Conservation (phyloP, 2,329 filamentous ascomycete species). For the Metarhizium rileyi region DNA sequence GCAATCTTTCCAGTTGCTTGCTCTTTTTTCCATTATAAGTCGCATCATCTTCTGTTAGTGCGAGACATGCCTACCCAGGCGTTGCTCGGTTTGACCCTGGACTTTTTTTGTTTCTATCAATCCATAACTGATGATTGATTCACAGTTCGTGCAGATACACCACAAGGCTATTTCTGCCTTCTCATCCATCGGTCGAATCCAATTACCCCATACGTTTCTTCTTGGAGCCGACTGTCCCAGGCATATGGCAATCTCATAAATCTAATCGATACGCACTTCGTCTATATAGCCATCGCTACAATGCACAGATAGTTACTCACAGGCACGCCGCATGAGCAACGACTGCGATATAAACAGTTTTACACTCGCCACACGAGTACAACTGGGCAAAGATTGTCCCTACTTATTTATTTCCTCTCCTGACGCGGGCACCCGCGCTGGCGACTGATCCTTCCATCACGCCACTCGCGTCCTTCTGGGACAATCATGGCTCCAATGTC, state of each 20-base stretch:
- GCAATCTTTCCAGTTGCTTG: slow-evolving; percentile 1
- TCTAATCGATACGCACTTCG: slow-evolving; percentile 1
- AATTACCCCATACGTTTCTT: not conserved
- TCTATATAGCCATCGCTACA: slow-evolving; percentile 9
- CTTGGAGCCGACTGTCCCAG: not conserved
- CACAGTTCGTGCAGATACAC: not conserved
- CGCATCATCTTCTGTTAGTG: slow-evolving; percentile 8
- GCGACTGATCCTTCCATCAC: slow-evolving; percentile 5
- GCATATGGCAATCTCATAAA: not conserved
- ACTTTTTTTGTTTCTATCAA: not conserved
- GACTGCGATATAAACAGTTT: not conserved
- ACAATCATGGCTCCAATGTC: slow-evolving; percentile 32
- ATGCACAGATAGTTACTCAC: slow-evolving; percentile 12
- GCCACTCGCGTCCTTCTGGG: slow-evolving; percentile 6
- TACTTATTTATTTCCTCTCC: not conserved
- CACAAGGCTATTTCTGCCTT: not conserved
- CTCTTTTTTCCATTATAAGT: slow-evolving; percentile 5
- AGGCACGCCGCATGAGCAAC: slow-evolving; percentile 6
- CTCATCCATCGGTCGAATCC: not conserved
- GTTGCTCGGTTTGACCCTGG: not conserved
- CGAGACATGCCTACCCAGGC: not conserved
- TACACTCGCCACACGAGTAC: not conserved
- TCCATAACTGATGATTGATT: not conserved
- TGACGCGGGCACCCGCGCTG: not conserved
- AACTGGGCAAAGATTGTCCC: no score